Base-by-base conservation (phyloP, 108 stramenopile species). In the Skeletonema tropicum region DNA sequence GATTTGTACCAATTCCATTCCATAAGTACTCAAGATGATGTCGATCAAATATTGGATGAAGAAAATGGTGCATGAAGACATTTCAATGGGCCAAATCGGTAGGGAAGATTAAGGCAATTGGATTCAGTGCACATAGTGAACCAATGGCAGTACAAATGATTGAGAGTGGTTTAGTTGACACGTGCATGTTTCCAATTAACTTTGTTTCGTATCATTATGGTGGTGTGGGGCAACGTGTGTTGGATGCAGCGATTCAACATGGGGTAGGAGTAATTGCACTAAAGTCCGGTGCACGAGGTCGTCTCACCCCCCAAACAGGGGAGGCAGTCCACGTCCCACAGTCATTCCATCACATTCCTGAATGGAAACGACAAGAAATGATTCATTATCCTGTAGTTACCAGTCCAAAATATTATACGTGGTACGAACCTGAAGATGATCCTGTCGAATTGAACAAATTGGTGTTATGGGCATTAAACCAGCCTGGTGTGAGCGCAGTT, bases 281-380 rank as follows among this genome's bases (percentile, higher is more conserved):
- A 25, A 82, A 82, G 49, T 48, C 76, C 12, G 80, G 80, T 14
- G 80, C 80, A 8, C 57, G 57, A 12, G 80, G 80, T 10, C 64
- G 80, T 29, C 61, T 82, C 36, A 77, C 74, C 0, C 0, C 52
- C 0, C 71, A 77, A 35, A 66, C 62, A 0, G 80, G 80, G 12
- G 65, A 77, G 36, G 60, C 70, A 14, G 65, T 82, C 3, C 13
- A 35, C 11, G 80, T 82, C 26, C 80, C 80, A 13, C 55, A 71
- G 8, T 0, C 9, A 19, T 77, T 82, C 23, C 25, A 77, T 21
- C 80, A 82, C 19, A 77, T 82, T 59, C 80, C 80, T 2, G 80
- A 82, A 65, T 82, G 80, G 80, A 82, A 82, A 55, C 75, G 80
- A 4, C 41, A 82, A 14, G 80, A 82, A 48, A 82, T 82, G 80